Evolutionary conservation across 148 eudicot genomes (phyloP).

Genomic region (Dianthus caryophyllus): DNA sequence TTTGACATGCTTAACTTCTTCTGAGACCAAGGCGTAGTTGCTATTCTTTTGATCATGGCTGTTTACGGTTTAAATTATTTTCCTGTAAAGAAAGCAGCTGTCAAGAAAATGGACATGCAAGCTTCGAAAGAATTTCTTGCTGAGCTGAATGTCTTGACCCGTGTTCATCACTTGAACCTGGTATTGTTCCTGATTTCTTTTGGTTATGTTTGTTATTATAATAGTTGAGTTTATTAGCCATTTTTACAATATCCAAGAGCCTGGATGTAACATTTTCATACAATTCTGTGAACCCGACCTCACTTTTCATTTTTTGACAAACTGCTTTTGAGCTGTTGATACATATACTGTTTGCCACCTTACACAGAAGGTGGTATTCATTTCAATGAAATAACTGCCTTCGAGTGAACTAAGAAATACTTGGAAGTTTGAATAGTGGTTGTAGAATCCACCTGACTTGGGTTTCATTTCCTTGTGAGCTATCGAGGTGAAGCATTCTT

Average conservation of each 20-base stretch:
- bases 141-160: slow-evolving; percentile 41
- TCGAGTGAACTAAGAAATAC: background rate
- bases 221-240: background rate
- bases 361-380: background rate
- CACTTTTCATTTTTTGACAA: background rate
- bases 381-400: background rate
- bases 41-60: background rate
- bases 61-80: background rate
- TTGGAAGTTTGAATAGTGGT: background rate
- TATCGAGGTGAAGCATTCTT: background rate
- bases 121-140: slow-evolving; percentile 47
- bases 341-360: background rate
- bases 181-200: slow-evolving; percentile 17
- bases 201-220: slow-evolving; percentile 4
- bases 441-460: background rate
- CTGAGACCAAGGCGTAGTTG: background rate
- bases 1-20: background rate
- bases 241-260: background rate
- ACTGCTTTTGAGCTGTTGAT: background rate
- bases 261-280: background rate
- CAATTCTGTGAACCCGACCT: background rate
- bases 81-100: slow-evolving; percentile 36
- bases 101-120: slow-evolving; percentile 53
- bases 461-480: background rate
- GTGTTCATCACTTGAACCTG: slow-evolving; percentile 50